Base-by-base conservation (phyloP, 345 rosid genomes). In the Viola odorata region DNA sequence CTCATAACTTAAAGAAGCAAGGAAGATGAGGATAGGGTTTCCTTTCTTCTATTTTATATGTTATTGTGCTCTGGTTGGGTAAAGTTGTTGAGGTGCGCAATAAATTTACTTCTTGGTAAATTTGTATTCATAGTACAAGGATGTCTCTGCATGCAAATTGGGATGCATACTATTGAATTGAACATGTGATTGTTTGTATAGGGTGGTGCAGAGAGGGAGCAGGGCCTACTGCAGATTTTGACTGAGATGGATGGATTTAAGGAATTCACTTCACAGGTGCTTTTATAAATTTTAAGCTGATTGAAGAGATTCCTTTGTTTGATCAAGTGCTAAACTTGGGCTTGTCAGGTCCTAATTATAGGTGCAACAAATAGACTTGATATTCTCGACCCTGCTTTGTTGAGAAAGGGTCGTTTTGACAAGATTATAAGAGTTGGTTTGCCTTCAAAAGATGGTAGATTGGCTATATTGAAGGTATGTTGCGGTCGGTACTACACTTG, bases 151-250 rank as follows among this genome's bases (percentile, higher is more conserved):
- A 23, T 23, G 32, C 32, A 23, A 23, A 23, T 23, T 23, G 32
- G 32, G 32, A 23, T 23, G 2, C 32, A 23, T 23, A 23, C 32
- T 2, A 23, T 23, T 23, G 32, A 23, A 23, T 23, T 23, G 32
- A 23, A n/a, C 55, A 13, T 70, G 53, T 48, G 12, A 58, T 66
- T 67, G 40, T 64, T 17, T 70, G 49, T 67, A 61, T 62, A 92
- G 98, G 96, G 98, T 75, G 96, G 98, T 70, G 96, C 98, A 32
- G 98, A 92, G 75, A 79, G 98, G 77, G 98, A 92, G 71, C 98
- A 92, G 73, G 98, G 98, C 53, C 78, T 92, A 58, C 98, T 92
- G 80, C 98, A 92, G 81, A 85, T 92, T 75, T 71, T 92, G 67
- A 92, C 96, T 9, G 98, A 92, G 81, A 81, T 92, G 95, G 98